Conservation (phyloP, 306 rosid species). For the Malus fusca region DNA sequence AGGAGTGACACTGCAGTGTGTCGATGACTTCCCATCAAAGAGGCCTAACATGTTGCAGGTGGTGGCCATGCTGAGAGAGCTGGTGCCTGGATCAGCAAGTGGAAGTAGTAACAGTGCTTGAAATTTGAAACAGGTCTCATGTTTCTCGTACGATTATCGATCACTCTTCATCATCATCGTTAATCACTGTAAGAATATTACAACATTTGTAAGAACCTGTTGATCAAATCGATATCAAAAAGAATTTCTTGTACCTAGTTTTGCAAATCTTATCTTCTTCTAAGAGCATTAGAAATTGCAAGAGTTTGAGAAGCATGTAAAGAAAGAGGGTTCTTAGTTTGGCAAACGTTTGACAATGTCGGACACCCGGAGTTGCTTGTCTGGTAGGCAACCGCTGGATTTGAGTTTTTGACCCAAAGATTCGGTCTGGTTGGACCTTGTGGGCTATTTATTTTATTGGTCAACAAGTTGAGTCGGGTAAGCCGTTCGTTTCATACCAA, state of each 20-base stretch:
- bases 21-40: slow-evolving; percentile 79
- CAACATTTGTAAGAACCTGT: background rate
- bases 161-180: slow-evolving; percentile 27
- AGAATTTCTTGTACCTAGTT: slow-evolving; percentile 25
- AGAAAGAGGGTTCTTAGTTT: background rate
- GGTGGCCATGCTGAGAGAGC: slow-evolving; percentile 76
- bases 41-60: slow-evolving; percentile 96
- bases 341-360: background rate
- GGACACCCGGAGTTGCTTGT: background rate
- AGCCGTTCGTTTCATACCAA: too few relatives aligned
- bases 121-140: background rate
- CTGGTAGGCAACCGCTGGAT: too few relatives aligned
- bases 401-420: background rate
- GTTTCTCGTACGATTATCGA: slow-evolving; percentile 5
- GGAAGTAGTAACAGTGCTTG: slow-evolving; percentile 85
- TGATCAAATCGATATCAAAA: background rate
- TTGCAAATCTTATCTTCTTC: slow-evolving; percentile 9
- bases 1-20: slow-evolving; percentile 67
- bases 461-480: background rate
- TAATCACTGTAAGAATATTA: slow-evolving; percentile 28
- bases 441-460: too few relatives aligned
- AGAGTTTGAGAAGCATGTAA: too few relatives aligned
- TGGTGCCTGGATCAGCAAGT: slow-evolving; percentile 60
- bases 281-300: background rate
- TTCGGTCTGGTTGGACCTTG: background rate